Evolutionary conservation across 345 rosid species (phyloP).

Genomic region (Dimocarpus longan): DNA sequence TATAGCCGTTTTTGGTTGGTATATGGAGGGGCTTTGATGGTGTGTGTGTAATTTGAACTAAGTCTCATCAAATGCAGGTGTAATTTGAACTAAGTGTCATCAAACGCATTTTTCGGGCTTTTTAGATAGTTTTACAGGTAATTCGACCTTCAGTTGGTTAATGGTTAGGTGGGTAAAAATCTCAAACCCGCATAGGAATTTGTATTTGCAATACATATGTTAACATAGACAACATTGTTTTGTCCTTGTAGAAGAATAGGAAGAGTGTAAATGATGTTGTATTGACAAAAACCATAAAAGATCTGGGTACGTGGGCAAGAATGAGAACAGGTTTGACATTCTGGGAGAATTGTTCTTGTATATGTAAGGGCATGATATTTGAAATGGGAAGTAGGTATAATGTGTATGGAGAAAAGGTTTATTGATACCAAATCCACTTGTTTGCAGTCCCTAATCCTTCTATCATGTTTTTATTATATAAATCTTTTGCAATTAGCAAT

Average conservation of each 20-base stretch:
- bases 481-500: neutral
- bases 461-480: conserved; percentile 3
- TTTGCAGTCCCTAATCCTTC: neutral
- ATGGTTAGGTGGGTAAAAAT: too few species aligned
- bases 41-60: too few species aligned
- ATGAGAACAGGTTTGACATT: neutral
- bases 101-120: too few species aligned
- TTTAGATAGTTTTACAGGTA: too few species aligned
- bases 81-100: too few species aligned
- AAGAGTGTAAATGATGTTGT: neutral
- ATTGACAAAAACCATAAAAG: neutral
- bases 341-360: neutral
- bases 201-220: neutral
- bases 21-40: neutral
- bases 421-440: neutral
- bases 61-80: too few species aligned
- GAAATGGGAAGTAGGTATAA: neutral
- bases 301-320: neutral
- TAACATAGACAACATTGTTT: neutral
- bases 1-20: neutral
- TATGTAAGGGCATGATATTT: neutral
- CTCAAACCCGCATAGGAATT: neutral
- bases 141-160: too few species aligned
- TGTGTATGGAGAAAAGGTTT: neutral
- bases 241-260: neutral